These are phyloP conservation scores for Sphagnum tenellum DNA, from an alignment of 225 moss, liverwort and hornwort species.

Conservation along the genomic window DNA sequence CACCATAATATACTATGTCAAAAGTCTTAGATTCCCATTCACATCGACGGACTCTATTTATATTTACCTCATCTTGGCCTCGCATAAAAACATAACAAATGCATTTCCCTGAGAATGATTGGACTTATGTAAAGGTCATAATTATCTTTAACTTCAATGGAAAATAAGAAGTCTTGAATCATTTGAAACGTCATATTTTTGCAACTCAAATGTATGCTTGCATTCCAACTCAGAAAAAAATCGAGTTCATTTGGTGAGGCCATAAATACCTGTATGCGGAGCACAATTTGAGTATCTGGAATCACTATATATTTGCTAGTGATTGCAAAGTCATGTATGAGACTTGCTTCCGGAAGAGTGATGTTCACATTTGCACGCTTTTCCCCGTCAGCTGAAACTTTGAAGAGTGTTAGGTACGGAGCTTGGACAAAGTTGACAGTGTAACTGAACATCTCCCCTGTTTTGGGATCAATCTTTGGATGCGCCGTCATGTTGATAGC, in stretches of 20 bases:
- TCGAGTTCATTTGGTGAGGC: not conserved
- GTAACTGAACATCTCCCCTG: conserved; percentile 57
- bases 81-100: not conserved
- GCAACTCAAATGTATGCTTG: no score
- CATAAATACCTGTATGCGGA: conserved; percentile 31
- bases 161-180: not conserved
- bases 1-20: not conserved
- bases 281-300: conserved; percentile 69
- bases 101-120: not conserved
- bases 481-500: conserved; percentile 67
- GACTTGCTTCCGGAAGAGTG: conserved; percentile 46
- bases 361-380: conserved; percentile 56
- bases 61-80: no score
- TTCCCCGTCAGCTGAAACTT: conserved; percentile 32
- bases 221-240: not conserved
- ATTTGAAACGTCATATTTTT: not conserved
- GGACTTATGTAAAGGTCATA: not conserved
- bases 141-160: not conserved
- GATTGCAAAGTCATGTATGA: conserved; percentile 83
- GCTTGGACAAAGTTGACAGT: conserved; percentile 43
- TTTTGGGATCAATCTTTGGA: conserved; percentile 60
- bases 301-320: conserved; percentile 64
- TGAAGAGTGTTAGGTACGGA: conserved; percentile 60
- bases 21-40: not conserved
- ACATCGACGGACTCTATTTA: no score